These are phyloP conservation scores for Fusarium circinatum DNA, from an alignment of 2,329 filamentous ascomycete species.

Conservation along the genomic window DNA sequence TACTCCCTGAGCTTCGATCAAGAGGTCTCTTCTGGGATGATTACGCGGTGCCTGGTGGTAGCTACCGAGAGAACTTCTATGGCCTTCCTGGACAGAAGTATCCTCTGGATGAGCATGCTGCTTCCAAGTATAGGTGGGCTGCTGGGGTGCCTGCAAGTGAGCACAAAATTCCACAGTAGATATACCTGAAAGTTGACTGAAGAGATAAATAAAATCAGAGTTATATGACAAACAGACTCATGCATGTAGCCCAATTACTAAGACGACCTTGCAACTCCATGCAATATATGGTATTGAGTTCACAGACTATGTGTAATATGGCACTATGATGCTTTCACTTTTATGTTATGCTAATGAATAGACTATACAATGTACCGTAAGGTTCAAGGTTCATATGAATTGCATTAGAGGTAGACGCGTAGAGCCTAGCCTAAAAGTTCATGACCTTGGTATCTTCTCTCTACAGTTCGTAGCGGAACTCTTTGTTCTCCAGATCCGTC, in stretches of 20 bases:
- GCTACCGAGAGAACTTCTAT: conserved; percentile 70
- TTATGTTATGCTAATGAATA: neutral
- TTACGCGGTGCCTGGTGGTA: conserved; percentile 65
- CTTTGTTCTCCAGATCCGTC: conserved; percentile 22
- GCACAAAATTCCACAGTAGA: conserved; percentile 29
- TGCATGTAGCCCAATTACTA: rapidly evolving
- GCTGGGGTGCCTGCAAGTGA: conserved; percentile 37
- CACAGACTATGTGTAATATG: rapidly evolving
- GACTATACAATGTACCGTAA: neutral
- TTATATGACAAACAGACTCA: too few species aligned
- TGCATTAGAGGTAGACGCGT: too few species aligned
- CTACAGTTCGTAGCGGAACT: neutral
- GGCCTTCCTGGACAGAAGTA: conserved; percentile 59
- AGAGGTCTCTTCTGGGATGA: conserved; percentile 68
- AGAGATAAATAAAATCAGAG: neutral
- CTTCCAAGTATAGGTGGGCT: conserved; percentile 58
- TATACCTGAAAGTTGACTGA: rapidly evolving
- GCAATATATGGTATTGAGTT: neutral
- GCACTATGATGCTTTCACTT: too few species aligned
- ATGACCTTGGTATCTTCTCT: neutral
- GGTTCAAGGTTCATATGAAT: rapidly evolving
- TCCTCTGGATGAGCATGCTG: conserved; percentile 63
- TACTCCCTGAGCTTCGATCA: conserved; percentile 70
- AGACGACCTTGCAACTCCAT: too few species aligned
- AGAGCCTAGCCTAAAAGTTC: rapidly evolving